Evolutionary conservation across 345 rosid species (phyloP).

Genomic region (Mercurialis annua): DNA sequence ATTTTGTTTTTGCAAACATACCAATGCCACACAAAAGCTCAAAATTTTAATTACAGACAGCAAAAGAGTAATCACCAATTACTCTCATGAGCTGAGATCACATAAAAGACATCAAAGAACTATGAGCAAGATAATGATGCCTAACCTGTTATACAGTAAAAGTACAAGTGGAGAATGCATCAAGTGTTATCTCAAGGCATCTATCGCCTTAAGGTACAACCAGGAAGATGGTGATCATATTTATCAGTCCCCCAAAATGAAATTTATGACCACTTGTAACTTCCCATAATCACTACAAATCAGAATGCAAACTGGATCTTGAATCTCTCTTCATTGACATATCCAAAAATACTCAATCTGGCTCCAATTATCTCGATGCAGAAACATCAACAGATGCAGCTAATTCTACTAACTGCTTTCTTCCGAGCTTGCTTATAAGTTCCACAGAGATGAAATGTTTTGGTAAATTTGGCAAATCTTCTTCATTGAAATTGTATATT

Average conservation of each 20-base stretch:
- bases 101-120: neutral
- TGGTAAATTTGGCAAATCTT: constrained; percentile 45
- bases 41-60: constrained; percentile 5
- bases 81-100: neutral
- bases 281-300: neutral
- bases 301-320: neutral
- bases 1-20: neutral
- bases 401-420: constrained; percentile 56
- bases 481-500: constrained; percentile 48
- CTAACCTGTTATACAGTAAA: constrained; percentile 7
- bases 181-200: neutral
- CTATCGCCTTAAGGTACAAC: neutral
- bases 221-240: neutral
- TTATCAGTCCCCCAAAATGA: constrained; percentile 2
- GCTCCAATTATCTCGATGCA: constrained; percentile 13
- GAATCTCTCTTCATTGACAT: constrained; percentile 2
- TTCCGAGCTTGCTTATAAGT: constrained; percentile 57
- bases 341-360: neutral
- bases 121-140: neutral
- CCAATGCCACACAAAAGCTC: constrained; percentile 8
- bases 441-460: constrained; percentile 70
- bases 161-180: neutral
- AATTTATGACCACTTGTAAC: constrained; percentile 2
- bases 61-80: neutral
- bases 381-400: constrained; percentile 41